Evolutionary conservation across 441 rosid species (phyloP), one percentile per base, ranked within the genome.

Genomic region (Gossypium davidsonii): DNA sequence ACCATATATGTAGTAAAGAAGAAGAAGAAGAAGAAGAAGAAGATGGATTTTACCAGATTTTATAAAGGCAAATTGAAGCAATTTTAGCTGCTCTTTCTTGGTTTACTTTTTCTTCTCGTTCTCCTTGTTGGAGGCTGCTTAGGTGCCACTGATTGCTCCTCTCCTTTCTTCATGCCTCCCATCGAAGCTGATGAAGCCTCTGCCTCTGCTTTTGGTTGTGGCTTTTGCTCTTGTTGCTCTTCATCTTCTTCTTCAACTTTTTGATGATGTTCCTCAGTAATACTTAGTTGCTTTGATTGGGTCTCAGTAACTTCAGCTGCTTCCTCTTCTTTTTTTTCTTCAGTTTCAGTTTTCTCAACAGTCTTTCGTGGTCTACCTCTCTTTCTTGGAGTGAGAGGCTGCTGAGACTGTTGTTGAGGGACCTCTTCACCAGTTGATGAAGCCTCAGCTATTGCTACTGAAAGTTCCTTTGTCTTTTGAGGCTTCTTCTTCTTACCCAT

Each of bases 311-410:
- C 72, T 55, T 44, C 78, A 44, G 62, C 78, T 70, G 37, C 73
- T n/a, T 17, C 62, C 62, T 67, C 79, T 77, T 79, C 78, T 6
- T 69, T 62, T 2, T 61, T 72, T 64, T 79, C 84, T 74, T 80
- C 78, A 62, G 28, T 67, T 67, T 49, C 71, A 23, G 58, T 49
- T 67, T 72, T 71, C 17, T 78, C 83, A 10, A 74, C 74, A 4
- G 80, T 79, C 88, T 92, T 92, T 63, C 94, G 78, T 17, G 97
- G 96, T 69, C 97, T 83, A 6, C 96, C 97, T 86, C 97, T 87
- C 78, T 86, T 82, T 72, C 93, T 85, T 2, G 85, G 83, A 74
- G 84, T 79, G 48, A 75, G 84, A 60, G 65, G 65, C 65, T 60
- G 64, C 65, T 60, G 64, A 60, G 65, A 26, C 58, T 18, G 79